Percentiles rank a stretch among this genome's conserved stretches.
Conservation (phyloP, 345 rosid genomes). For the Eucalyptus regnans region DNA sequence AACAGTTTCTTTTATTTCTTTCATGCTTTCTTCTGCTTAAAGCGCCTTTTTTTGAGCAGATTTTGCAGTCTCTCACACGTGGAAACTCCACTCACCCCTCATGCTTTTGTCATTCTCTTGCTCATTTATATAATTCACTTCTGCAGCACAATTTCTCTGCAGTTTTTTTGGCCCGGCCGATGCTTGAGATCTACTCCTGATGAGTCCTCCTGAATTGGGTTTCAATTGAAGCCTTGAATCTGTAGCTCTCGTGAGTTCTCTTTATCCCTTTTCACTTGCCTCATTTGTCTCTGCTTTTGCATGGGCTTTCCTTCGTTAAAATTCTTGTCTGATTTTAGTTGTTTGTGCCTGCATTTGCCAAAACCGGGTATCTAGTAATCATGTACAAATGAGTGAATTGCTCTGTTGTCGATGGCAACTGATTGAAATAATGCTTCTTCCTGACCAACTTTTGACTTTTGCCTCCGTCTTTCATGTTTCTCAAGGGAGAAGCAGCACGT, state of each 20-base stretch:
- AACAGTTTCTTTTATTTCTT: background rate
- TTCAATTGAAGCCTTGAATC: background rate
- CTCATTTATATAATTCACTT: background rate
- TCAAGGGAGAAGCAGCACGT: conserved; percentile 4
- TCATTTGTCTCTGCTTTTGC: background rate
- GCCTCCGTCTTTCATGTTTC: background rate
- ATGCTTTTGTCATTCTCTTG: conserved; percentile 34
- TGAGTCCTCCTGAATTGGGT: background rate
- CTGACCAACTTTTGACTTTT: background rate
- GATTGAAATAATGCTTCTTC: background rate
- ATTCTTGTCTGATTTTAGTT: background rate
- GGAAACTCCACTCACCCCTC: background rate
- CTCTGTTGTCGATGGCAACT: background rate
- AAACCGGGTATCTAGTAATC: background rate
- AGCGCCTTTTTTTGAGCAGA: conserved; percentile 5
- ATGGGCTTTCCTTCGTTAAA: background rate
- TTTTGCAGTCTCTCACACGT: conserved; percentile 6
- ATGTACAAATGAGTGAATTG: background rate
- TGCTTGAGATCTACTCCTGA: background rate
- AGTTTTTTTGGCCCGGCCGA: conserved; percentile 1
- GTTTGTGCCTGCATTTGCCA: background rate
- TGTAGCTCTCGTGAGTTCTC: background rate
- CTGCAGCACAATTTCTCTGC: background rate
- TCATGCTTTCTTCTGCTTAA: conserved; percentile 2
- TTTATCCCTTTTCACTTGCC: background rate